phyloP scores from a whole-genome alignment of 768 basidiomycete genomes.

The Mycena floridula region DNA sequence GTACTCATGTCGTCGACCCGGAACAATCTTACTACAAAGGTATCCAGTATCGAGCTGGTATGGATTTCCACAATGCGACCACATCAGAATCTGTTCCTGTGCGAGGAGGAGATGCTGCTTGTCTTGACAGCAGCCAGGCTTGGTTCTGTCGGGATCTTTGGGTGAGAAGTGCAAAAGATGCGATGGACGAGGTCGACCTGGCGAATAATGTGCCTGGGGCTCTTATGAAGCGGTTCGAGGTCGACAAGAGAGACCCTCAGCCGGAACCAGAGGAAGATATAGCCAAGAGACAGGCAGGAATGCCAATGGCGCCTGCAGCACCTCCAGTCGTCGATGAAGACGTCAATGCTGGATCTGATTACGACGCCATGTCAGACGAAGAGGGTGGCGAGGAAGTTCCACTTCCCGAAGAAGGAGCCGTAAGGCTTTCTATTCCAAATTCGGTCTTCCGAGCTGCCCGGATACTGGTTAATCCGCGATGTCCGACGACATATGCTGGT shows the following conservation, averaged over 20 bases:
- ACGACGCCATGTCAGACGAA: conserved; percentile 76
- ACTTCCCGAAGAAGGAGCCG: conserved; percentile 26
- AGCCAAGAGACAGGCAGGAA: conserved; percentile 25
- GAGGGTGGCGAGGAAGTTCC: conserved; percentile 41
- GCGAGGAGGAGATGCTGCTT: conserved; percentile 75
- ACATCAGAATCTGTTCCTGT: conserved; percentile 45
- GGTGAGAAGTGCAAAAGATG: conserved; percentile 80
- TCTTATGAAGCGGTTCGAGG: conserved; percentile 24
- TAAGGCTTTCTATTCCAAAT: conserved; percentile 70
- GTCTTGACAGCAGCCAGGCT: conserved; percentile 93
- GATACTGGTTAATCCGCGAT: conserved; percentile 93
- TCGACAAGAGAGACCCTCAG: conserved; percentile 26
- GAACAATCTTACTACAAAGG: conserved; percentile 93
- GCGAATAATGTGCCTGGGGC: conserved; percentile 27
- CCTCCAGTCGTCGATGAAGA: conserved; percentile 48
- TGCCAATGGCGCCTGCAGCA: conserved; percentile 13
- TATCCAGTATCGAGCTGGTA: conserved; percentile 77
- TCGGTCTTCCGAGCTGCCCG: conserved; percentile 82
- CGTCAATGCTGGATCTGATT: conserved; percentile 82
- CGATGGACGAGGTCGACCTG: conserved; percentile 52
- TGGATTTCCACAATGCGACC: conserved; percentile 76
- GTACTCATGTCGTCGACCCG: conserved; percentile 95
- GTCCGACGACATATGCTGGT: conserved; percentile 96
- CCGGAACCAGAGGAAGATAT: conserved; percentile 16
- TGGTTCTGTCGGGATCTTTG: conserved; percentile 99